Evolutionary conservation across 192 early-diverging fungal species (phyloP).

Genomic region (Backusella parvicylindrica): DNA sequence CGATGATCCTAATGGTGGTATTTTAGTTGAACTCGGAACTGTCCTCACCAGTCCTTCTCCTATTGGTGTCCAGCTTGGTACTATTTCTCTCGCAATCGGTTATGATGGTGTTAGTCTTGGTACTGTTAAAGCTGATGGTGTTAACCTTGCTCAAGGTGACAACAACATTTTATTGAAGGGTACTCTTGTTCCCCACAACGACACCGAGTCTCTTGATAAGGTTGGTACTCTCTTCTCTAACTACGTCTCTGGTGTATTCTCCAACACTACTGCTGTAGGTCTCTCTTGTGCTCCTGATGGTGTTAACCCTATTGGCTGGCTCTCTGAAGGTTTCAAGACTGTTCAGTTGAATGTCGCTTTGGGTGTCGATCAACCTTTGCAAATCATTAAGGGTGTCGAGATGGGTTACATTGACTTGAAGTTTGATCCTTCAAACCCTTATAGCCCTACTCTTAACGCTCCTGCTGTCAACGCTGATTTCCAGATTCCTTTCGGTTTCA

Average conservation of each 20-base stretch:
- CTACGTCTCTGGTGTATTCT: constrained; percentile 47
- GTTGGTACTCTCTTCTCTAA: constrained; percentile 49
- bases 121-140: constrained; percentile 39
- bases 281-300: constrained; percentile 50
- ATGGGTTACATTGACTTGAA: constrained; percentile 53
- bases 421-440: constrained; percentile 43
- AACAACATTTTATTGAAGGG: constrained; percentile 54
- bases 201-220: constrained; percentile 38
- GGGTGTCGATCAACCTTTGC: constrained; percentile 35
- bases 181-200: constrained; percentile 45
- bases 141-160: constrained; percentile 34
- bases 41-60: constrained; percentile 52
- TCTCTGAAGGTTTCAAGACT: constrained; percentile 45
- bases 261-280: constrained; percentile 47
- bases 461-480: constrained; percentile 45
- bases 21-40: constrained; percentile 49
- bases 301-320: constrained; percentile 44
- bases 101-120: constrained; percentile 45
- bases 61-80: constrained; percentile 54
- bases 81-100: constrained; percentile 46
- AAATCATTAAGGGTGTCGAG: constrained; percentile 48
- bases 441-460: constrained; percentile 45
- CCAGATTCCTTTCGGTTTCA: constrained; percentile 62
- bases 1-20: constrained; percentile 54
- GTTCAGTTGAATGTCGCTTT: constrained; percentile 52